These are phyloP conservation scores for Noccaea bulbosa DNA, from an alignment of 345 rosid species.

Conservation along the genomic window DNA sequence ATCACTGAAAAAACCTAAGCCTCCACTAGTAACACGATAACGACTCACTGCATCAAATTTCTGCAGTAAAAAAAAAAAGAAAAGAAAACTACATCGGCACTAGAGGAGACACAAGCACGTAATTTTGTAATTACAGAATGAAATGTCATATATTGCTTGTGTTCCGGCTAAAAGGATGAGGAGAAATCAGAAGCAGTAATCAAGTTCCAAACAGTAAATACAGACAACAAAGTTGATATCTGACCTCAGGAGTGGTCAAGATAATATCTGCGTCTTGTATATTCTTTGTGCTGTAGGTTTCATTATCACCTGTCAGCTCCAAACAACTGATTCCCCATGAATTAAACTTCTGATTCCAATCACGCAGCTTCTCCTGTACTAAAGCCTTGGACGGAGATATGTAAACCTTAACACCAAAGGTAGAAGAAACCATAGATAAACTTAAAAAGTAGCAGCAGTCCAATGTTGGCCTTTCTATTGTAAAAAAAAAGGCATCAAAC, in stretches of 20 bases:
- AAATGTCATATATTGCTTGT: constrained; percentile 8
- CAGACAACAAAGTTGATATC: constrained; percentile 19
- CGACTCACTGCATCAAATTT: constrained; percentile 97
- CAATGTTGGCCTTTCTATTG: neutral
- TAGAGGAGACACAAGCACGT: constrained; percentile 20
- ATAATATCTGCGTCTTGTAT: constrained; percentile 93
- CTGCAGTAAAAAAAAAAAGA: constrained; percentile 48
- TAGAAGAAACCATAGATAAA: constrained; percentile 32
- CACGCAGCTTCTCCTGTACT: constrained; percentile 92
- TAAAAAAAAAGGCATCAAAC: constrained; percentile 6
- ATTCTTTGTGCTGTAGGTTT: constrained; percentile 65
- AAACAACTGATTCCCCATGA: constrained; percentile 80
- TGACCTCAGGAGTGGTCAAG: constrained; percentile 96
- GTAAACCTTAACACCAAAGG: constrained; percentile 62
- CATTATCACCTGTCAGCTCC: constrained; percentile 94
- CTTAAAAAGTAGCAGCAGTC: neutral
- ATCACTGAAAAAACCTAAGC: constrained; percentile 93
- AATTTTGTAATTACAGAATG: neutral
- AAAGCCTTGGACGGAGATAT: constrained; percentile 96
- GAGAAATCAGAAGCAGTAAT: neutral
- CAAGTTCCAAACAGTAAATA: constrained; percentile 2
- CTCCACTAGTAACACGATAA: constrained; percentile 86
- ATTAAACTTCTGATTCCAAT: constrained; percentile 88
- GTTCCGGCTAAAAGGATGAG: neutral
- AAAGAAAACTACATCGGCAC: neutral